phyloP scores from a whole-genome alignment of 352 stramenopile genomes.

The Phytophthora sp. region DNA sequence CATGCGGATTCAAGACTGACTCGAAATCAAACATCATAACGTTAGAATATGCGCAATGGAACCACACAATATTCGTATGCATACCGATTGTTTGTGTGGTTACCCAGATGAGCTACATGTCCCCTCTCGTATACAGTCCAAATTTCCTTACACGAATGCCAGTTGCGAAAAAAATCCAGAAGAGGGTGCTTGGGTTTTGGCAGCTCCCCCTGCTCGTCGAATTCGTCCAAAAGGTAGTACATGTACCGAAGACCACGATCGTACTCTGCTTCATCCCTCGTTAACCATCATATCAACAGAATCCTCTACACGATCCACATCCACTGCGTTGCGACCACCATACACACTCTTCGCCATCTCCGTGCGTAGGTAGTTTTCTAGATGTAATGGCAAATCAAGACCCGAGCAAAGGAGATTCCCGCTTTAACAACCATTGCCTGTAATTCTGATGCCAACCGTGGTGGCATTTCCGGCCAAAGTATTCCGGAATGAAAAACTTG shows the following conservation, averaged over 20 bases:
- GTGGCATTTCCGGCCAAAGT: too few relatives aligned
- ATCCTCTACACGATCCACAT: neutral
- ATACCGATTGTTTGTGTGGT: neutral
- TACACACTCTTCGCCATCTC: neutral
- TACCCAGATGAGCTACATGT: neutral
- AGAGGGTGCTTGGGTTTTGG: neutral
- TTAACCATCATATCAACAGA: slow-evolving; percentile 1
- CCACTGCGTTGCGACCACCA: neutral
- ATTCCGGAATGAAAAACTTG: too few relatives aligned
- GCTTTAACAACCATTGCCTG: too few relatives aligned
- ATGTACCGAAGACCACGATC: neutral
- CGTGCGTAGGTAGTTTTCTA: neutral
- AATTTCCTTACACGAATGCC: neutral
- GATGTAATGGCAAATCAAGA: neutral
- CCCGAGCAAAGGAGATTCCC: neutral
- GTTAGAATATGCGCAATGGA: too few relatives aligned
- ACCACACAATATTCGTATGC: too few relatives aligned
- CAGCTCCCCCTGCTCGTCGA: neutral
- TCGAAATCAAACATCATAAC: too few relatives aligned
- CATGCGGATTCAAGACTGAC: slow-evolving; percentile 11
- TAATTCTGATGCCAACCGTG: too few relatives aligned
- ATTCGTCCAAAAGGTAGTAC: neutral
- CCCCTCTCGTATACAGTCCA: slow-evolving; percentile 1
- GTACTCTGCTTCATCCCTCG: neutral
- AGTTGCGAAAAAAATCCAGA: neutral